Evolutionary conservation across 2,329 filamentous ascomycete genomes (phyloP), one percentile per base, ranked within the genome.

Genomic region (Aspergillus neoniger): DNA sequence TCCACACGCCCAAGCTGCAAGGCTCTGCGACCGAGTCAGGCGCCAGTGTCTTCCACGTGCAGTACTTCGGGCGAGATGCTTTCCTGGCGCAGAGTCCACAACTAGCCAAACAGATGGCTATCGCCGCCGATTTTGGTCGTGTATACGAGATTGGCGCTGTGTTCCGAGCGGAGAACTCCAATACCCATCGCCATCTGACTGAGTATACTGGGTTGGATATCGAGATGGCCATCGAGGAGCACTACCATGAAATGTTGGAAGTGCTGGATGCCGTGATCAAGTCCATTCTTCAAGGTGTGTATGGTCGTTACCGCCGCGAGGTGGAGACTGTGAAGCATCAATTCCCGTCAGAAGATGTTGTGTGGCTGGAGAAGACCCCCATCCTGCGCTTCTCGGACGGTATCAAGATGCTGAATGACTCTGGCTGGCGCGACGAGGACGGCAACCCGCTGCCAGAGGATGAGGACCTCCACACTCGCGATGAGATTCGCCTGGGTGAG

Each of bases 101-200:
- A 76, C 77, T 97, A 65, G 91, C 91, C 56, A 97, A 97, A 79
- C 93, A 97, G 76, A 94, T 96, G 90, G 86, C 88, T 55, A 92
- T 97, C 43, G 91, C 92, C 5, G 89, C 92, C 28, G 93, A 97
- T 73, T 95, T 96, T 72, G 89, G 89, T 59, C 87, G 88, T 54
- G 93, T 97, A 6, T 97, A 94, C 70, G 93, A 97, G 74, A 88
- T 95, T 65, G 91, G 91, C 15, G 88, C 91, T 2, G 92, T 97
- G 6, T 97, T 97, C 83, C 88, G 93, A 67, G 93, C 93, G 0
- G 93, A 97, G 74, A 96, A 97, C 80, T 96, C 91, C 72, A 97
- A 97, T 76, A 97, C 93, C 0, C 93, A 96, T 71, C 88, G 93
- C 39, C 93, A 97, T 74, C 82, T 97, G 82, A 96, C 93, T 0